Conservation (phyloP, 108 stramenopile genomes). For the Skeletonema potamos region DNA sequence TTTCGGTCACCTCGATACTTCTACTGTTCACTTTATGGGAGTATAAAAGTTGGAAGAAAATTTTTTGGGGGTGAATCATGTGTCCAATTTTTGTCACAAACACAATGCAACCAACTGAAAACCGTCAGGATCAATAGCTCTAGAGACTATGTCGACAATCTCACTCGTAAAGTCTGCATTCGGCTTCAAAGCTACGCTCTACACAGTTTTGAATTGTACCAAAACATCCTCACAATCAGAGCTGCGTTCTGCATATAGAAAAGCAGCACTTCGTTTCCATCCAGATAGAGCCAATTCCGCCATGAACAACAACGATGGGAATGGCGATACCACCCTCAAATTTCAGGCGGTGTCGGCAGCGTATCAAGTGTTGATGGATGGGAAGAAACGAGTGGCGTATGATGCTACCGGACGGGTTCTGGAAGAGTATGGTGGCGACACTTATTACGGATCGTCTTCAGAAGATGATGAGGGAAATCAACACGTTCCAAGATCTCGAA, state of each 20-base stretch:
- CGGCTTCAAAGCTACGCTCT: slow-evolving; percentile 4
- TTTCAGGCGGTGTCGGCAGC: slow-evolving; percentile 41
- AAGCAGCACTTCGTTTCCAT: slow-evolving; percentile 20
- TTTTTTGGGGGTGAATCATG: no score
- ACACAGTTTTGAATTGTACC: slow-evolving; percentile 1
- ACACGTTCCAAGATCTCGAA: neutral
- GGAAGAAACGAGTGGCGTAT: slow-evolving; percentile 5
- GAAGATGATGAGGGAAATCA: neutral
- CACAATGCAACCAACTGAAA: no score
- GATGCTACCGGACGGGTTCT: slow-evolving; percentile 22
- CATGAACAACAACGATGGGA: neutral
- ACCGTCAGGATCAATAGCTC: no score
- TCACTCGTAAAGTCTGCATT: slow-evolving; percentile 11
- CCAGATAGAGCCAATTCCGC: slow-evolving; percentile 9
- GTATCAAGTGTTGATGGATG: slow-evolving; percentile 33
- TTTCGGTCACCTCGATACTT: no score
- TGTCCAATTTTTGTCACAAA: no score
- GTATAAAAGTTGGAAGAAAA: no score
- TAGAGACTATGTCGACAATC: neutral
- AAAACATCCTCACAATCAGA: slow-evolving; percentile 3
- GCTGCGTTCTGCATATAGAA: slow-evolving; percentile 9
- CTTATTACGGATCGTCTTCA: neutral
- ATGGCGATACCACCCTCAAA: slow-evolving; percentile 26
- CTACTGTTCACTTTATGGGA: no score
- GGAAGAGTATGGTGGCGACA: slow-evolving; percentile 14